Evolutionary conservation across 1,284 basidiomycete species (phyloP).

Genomic region (Ceratobasidium papillatum): DNA sequence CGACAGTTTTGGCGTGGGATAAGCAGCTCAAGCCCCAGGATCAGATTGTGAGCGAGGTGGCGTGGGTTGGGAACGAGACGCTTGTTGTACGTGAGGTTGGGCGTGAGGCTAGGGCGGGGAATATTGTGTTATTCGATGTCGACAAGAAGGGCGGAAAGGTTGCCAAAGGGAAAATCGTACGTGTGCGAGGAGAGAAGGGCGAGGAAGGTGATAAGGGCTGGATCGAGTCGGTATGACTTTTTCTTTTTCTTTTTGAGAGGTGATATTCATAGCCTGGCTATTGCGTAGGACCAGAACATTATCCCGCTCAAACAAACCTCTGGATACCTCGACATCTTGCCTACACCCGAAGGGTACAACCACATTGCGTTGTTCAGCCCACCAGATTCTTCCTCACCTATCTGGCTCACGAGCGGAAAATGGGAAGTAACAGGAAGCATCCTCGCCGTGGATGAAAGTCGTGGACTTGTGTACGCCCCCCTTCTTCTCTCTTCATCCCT

Average conservation of each 20-base stretch:
- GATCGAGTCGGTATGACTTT: constrained; percentile 79
- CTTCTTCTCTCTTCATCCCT: neutral
- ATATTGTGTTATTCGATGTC: constrained; percentile 76
- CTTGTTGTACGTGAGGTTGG: constrained; percentile 89
- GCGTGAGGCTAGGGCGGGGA: constrained; percentile 79
- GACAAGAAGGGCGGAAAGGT: constrained; percentile 41
- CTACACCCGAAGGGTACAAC: constrained; percentile 79
- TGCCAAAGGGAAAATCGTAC: constrained; percentile 60
- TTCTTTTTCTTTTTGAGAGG: neutral
- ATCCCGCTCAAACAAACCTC: constrained; percentile 60
- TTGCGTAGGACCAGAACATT: constrained; percentile 65
- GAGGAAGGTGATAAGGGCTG: constrained; percentile 92
- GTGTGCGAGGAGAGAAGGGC: constrained; percentile 78
- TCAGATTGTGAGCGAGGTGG: constrained; percentile 81
- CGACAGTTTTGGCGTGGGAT: constrained; percentile 71
- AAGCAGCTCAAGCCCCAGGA: constrained; percentile 66
- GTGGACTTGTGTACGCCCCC: constrained; percentile 74
- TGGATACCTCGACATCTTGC: constrained; percentile 89
- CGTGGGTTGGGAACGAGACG: constrained; percentile 82
- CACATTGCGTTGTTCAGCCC: constrained; percentile 91
- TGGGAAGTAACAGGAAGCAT: constrained; percentile 90
- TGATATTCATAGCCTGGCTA: constrained; percentile 38
- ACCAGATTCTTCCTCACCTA: constrained; percentile 69
- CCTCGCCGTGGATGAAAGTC: constrained; percentile 72
- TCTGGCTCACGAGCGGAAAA: constrained; percentile 83